Evolutionary conservation across 495 filamentous ascomycete genomes (phyloP).

Genomic region (Lichina pygmaea): DNA sequence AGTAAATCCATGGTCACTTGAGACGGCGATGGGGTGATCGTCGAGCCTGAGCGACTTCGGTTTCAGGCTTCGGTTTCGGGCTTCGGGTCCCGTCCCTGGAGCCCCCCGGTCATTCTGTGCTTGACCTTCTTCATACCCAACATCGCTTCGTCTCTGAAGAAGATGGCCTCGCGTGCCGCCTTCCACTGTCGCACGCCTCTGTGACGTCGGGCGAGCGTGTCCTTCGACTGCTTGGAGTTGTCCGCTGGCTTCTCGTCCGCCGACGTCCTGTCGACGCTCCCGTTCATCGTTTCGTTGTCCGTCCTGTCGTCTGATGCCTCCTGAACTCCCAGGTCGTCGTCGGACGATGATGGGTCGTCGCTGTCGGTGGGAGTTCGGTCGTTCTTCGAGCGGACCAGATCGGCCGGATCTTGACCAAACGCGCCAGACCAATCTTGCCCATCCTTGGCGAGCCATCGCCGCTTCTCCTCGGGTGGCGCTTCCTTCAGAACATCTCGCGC

Average conservation of each 20-base stretch:
- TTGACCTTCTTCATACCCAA: conserved; percentile 29
- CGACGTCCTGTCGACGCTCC: background rate
- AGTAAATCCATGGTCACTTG: too few species aligned
- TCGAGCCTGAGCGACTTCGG: too few species aligned
- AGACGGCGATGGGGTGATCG: too few species aligned
- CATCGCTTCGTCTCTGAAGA: conserved; percentile 42
- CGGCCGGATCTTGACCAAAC: conserved; percentile 38
- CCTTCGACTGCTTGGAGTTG: conserved; percentile 17
- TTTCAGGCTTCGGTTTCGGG: conserved; percentile 29
- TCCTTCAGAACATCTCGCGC: conserved; percentile 54
- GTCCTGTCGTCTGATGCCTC: conserved; percentile 12
- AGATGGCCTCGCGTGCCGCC: conserved; percentile 38
- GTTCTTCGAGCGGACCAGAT: conserved; percentile 25
- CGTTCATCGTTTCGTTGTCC: background rate
- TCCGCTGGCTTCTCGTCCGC: background rate
- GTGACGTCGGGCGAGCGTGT: conserved; percentile 37
- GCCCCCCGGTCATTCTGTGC: conserved; percentile 19
- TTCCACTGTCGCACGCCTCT: conserved; percentile 55
- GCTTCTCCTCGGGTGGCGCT: conserved; percentile 37
- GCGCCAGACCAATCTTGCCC: conserved; percentile 79
- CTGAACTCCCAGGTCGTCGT: conserved; percentile 20
- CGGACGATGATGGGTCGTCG: conserved; percentile 11
- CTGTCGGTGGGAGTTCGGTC: conserved; percentile 16
- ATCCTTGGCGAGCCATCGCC: conserved; percentile 51
- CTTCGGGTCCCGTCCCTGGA: conserved; percentile 36